Base-by-base conservation (phyloP, 345 rosid species). In the Salix udensis region DNA sequence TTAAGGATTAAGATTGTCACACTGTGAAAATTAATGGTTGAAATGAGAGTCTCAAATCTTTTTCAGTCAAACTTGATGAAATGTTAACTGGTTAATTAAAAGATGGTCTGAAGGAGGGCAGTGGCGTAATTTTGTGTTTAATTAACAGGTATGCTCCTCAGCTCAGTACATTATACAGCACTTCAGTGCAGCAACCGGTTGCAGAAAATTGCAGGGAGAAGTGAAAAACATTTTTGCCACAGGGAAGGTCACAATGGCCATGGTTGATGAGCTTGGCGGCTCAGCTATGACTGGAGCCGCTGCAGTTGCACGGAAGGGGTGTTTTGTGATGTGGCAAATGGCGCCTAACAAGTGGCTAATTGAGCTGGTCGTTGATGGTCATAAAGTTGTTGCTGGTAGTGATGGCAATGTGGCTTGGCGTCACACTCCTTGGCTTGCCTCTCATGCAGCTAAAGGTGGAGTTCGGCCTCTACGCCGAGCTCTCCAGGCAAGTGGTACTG, bases 301-400 rank as follows among this genome's bases (percentile, higher is more conserved):
- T 0, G 77, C 88, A 50, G 76, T 80, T 12, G 79, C 90, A 2
- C 88, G 90, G 46, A 96, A 89, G 46, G 99, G 99, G 21, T 93
- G 99, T 77, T 96, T 96, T 28, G 99, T 96, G 11, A 93, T 93
- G 92, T 96, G 99, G 99, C 98, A 93, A 88, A 93, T 96, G 99
- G 62, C 86, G 68, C 99, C 99, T 7, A 83, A 93, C 73, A 93
- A 87, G 78, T 96, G 98, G 99, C 89, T 93, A 21, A 85, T 96
- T 46, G 98, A 96, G 82, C 88, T 96, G 1, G 98, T 91, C 18
- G 84, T 89, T 28, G 91, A 85, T 3, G 96, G 93, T 8, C 91
- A 89, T 55, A 93, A 93, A 87, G 89, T 93, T 65, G 79, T 90
- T 31, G 98, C 99, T 19, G 97, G 98, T 23, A 88, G 99, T 73